Evolutionary conservation across 2,329 filamentous ascomycete genomes (phyloP), one percentile per base, ranked within the genome.

Genomic region (Aspergillus pseudoglaucus): DNA sequence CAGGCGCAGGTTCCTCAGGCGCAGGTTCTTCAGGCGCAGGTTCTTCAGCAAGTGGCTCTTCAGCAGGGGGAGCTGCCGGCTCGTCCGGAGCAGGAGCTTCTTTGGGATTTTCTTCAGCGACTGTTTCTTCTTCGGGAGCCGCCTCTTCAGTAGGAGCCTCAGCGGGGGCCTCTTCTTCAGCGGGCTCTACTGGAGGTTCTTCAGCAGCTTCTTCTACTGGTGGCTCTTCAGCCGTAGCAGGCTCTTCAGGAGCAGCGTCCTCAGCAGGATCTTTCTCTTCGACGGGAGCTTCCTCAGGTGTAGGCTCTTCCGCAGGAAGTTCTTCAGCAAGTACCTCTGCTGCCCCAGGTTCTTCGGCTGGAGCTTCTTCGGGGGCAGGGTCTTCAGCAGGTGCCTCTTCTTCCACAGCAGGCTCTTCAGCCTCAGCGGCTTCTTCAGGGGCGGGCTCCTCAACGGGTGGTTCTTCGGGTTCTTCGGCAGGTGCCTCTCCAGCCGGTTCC

Each of bases 251-350:
- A 18, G 48, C 22, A 22, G 37, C 35, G 40, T 57, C 49, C 45
- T 59, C 53, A 8, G 40, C 47, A 22, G 50, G 20, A 17, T 52
- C 44, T 10, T 46, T 10, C 15, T 59, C 58, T 39, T 57, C 53
- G 12, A 41, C 43, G 8, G 54, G 22, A 22, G 54, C 30, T 20
- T 61, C 55, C 10, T 54, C 50, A n/a, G 47, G 17, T 9, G 39
- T 12, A 14, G 47, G 9, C 27, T 56, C 54, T 27, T 57, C 57
- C 3, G 48, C 47, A 14, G 46, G 46, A 15, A 49, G 37, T 15
- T 51, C 50, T 33, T 58, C 52, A n/a, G 44, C 42, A 12, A 52
- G 41, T 33, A 57, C 52, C 17, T 59, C 54, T 3, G 44, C 23
- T 8, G 15, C 37, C 4, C 42, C 18, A 3, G 40, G 32, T 30